Base-by-base conservation (phyloP, 306 rosid species). In the Vachellia pachyceras region DNA sequence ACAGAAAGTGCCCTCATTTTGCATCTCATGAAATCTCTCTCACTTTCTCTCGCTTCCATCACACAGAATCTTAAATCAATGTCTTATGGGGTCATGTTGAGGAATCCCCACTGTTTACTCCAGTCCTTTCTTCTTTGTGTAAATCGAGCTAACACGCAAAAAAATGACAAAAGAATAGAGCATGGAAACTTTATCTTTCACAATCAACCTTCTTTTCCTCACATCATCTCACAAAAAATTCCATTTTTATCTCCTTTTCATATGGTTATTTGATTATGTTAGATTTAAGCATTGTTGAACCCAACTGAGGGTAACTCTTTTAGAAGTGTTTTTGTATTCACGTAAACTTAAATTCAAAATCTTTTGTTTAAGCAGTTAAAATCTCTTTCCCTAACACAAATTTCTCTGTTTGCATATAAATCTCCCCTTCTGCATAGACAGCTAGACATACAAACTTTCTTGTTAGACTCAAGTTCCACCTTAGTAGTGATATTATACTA, bases 51-150 rank as follows among this genome's bases (percentile, higher is more conserved):
- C 20, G 41, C 52, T 66, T 76, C 60, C 60, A 18, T 37, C 50
- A 61, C 74, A 63, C 46, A 64, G 85, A 84, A 78, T 87, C 84
- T 75, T 74, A 80, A 80, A 68, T 68, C 7, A 86, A 74, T 73
- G 76, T 69, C 3, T 22, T 5, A 39, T 72, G 87, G 85, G 85
- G 70, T 33, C 58, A 20, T 78, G 61, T 41, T 75, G 18, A 45
- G 44, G 63, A 85, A 74, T 68, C 73, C 78, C 72, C 80, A 78
- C 54, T 74, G 11, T 78, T 82, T 70, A 69, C 22, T 71, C 63
- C 5, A 58, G 76, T 42, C 72, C 72, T 83, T 80, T 86, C 41
- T 77, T 61, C 63, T 47, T 50, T 25, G 23, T 79, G 22, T 17
- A 18, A 17, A 74, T 77, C 75, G 1, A 49, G 69, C 81, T 20